phyloP scores from a whole-genome alignment of 2,329 filamentous ascomycete genomes.

The Rhinocladiella similis region DNA sequence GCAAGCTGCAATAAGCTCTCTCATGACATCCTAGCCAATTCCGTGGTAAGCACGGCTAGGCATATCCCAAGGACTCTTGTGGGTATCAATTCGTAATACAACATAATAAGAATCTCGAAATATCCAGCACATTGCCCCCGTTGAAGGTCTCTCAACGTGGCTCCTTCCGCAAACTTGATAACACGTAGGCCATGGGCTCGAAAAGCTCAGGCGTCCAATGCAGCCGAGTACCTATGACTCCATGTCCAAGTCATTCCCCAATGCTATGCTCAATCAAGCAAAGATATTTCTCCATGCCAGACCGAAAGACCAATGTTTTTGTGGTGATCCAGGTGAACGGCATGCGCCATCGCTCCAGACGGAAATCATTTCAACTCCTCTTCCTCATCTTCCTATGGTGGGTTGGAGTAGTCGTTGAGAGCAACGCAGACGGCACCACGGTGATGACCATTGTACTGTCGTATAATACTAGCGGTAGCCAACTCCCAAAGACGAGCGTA shows the following conservation, averaged over 20 bases:
- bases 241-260: background rate
- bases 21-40: background rate
- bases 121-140: background rate
- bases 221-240: background rate
- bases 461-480: constrained; percentile 80
- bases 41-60: background rate
- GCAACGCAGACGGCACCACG: constrained; percentile 89
- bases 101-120: background rate
- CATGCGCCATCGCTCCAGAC: background rate
- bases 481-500: constrained; percentile 92
- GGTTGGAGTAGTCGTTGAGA: constrained; percentile 72
- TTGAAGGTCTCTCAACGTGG: no score
- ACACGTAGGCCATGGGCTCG: background rate
- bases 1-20: background rate
- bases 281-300: background rate
- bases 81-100: background rate
- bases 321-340: background rate
- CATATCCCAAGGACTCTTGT: background rate
- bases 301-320: background rate
- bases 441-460: constrained; percentile 94
- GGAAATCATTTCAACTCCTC: background rate
- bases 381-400: constrained; percentile 20
- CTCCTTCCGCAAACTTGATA: background rate
- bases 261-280: no score
- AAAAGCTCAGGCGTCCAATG: background rate